phyloP scores from a whole-genome alignment of 352 stramenopile species.

The Halophytophthora batemanensis region DNA sequence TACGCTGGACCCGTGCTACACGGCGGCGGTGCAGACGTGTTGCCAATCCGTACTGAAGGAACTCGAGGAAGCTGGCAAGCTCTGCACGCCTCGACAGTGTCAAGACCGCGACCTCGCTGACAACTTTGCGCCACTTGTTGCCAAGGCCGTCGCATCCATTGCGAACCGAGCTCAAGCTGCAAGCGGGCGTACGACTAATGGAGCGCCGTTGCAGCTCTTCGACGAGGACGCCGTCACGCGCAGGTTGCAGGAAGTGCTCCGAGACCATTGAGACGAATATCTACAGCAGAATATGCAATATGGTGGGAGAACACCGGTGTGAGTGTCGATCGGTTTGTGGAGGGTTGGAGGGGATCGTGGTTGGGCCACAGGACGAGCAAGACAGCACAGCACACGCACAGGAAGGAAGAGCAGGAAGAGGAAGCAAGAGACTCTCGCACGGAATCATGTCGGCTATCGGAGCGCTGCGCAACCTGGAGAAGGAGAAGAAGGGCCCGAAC shows the following conservation, averaged over 20 bases:
- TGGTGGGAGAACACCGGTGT: background rate
- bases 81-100: slow-evolving; percentile 49
- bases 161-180: slow-evolving; percentile 19
- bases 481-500: slow-evolving; percentile 73
- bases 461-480: slow-evolving; percentile 79
- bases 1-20: slow-evolving; percentile 46
- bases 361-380: slow-evolving; percentile 27
- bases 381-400: slow-evolving; percentile 15
- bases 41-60: slow-evolving; percentile 45
- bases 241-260: slow-evolving; percentile 25
- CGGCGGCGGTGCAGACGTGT: slow-evolving; percentile 29
- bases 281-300: slow-evolving; percentile 7
- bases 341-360: slow-evolving; percentile 16
- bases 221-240: slow-evolving; percentile 25
- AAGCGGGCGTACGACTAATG: background rate
- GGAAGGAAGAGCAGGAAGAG: slow-evolving; percentile 7
- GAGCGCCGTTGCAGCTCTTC: slow-evolving; percentile 9
- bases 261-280: slow-evolving; percentile 23
- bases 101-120: slow-evolving; percentile 50
- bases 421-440: slow-evolving; percentile 6
- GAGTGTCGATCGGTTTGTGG: slow-evolving; percentile 1
- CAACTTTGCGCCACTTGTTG: slow-evolving; percentile 53
- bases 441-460: slow-evolving; percentile 78
- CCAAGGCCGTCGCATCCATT: slow-evolving; percentile 43
- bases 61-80: slow-evolving; percentile 33